phyloP scores from a whole-genome alignment of 352 stramenopile genomes.

The Thalassiosira gravida region DNA sequence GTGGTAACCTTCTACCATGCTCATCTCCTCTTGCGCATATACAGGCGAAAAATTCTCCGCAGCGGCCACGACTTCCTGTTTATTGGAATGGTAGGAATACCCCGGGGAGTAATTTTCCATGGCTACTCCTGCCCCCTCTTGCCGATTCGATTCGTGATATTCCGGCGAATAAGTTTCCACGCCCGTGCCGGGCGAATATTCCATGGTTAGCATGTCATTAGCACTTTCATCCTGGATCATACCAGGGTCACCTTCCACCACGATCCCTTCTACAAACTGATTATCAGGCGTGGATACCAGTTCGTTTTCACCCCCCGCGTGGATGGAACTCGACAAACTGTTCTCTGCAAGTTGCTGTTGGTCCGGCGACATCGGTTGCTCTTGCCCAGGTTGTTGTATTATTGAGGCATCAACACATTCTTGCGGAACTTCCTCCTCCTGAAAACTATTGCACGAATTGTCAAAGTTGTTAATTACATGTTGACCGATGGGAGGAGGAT shows the following conservation, averaged over 20 bases:
- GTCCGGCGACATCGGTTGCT: constrained; percentile 13
- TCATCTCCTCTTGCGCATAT: constrained; percentile 17
- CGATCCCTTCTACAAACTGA: not conserved
- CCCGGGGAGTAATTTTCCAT: constrained; percentile 24
- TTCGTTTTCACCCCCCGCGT: not conserved
- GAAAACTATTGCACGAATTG: not conserved
- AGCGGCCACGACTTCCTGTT: constrained; percentile 7
- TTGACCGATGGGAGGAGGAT: not conserved
- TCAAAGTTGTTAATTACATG: not conserved
- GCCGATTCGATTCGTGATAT: not conserved
- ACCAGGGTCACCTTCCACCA: constrained; percentile 10
- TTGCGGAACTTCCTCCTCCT: not conserved
- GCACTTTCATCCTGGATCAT: constrained; percentile 18
- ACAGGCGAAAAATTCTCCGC: constrained; percentile 13
- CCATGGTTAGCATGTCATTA: constrained; percentile 1
- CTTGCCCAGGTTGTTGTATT: not conserved
- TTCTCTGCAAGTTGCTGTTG: not conserved
- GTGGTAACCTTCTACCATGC: constrained; percentile 29
- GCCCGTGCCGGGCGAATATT: constrained; percentile 15
- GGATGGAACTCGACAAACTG: not conserved
- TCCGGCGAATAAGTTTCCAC: not conserved
- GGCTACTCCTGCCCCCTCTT: not conserved
- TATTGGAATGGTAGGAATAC: constrained; percentile 15
- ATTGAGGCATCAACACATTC: constrained; percentile 7
- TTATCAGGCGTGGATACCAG: constrained; percentile 10